A percentile compares a stretch with the other conserved stretches of the same genome.
These are phyloP conservation scores for Pichia kluyveri DNA, from an alignment of 805 yeast species.

Conservation along the genomic window DNA sequence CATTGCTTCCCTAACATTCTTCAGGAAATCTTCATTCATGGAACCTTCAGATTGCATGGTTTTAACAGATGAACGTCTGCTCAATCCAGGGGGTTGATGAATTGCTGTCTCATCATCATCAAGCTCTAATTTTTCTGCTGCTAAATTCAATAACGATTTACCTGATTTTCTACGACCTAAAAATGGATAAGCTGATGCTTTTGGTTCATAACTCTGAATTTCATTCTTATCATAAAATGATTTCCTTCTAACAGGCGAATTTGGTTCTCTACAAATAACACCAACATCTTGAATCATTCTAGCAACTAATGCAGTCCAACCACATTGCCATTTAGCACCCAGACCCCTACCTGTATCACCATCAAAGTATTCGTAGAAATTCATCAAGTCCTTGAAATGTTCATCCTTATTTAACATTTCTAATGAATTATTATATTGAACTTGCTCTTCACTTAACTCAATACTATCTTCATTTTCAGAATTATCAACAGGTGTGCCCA, in stretches of 20 bases:
- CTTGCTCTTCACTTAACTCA: constrained; percentile 41
- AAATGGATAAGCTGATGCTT: constrained; percentile 28
- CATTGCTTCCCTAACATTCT: constrained; percentile 36
- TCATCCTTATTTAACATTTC: constrained; percentile 48
- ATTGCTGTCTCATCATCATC: constrained; percentile 48
- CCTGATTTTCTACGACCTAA: constrained; percentile 62
- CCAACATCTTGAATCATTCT: constrained; percentile 89
- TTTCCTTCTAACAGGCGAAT: constrained; percentile 21
- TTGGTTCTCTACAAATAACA: constrained; percentile 49
- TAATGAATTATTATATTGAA: constrained; percentile 37
- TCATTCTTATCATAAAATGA: constrained; percentile 26
- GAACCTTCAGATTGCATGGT: constrained; percentile 17
- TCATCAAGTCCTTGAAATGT: constrained; percentile 63
- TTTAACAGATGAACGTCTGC: constrained; percentile 23
- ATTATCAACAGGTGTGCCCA: constrained; percentile 39
- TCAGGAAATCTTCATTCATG: constrained; percentile 26
- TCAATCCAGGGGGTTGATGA: constrained; percentile 25
- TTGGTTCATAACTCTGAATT: constrained; percentile 35
- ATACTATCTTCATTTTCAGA: constrained; percentile 35
- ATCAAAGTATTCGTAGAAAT: constrained; percentile 83
- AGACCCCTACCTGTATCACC: constrained; percentile 92
- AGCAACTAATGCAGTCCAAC: constrained; percentile 93
- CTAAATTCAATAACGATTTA: constrained; percentile 60
- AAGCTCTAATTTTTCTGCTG: constrained; percentile 58
- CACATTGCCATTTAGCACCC: constrained; percentile 92